Evolutionary conservation across 805 yeast species (phyloP).

Genomic region (Myxozyma lipomycoides): DNA sequence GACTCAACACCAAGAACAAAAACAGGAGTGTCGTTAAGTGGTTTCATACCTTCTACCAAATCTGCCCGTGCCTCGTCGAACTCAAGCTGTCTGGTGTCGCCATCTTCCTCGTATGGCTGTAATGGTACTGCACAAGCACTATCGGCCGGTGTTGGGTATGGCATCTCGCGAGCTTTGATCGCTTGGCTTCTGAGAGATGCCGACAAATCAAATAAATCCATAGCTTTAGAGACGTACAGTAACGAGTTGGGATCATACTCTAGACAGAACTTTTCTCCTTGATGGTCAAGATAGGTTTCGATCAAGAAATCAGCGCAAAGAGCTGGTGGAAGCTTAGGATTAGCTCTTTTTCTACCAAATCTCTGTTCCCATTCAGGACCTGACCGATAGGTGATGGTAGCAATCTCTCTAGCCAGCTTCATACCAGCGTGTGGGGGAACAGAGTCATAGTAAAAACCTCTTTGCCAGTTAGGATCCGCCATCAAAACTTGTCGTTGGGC

Average conservation of each 20-base stretch:
- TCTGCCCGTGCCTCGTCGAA: conserved; percentile 42
- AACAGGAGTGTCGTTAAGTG: conserved; percentile 59
- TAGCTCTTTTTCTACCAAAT: conserved; percentile 83
- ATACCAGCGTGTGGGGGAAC: conserved; percentile 92
- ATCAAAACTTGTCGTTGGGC: conserved; percentile 88
- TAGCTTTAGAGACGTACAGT: conserved; percentile 82
- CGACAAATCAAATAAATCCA: conserved; percentile 81
- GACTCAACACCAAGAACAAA: conserved; percentile 89
- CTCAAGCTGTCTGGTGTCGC: conserved; percentile 13
- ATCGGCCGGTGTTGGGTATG: background rate
- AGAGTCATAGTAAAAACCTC: conserved; percentile 76
- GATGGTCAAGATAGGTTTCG: conserved; percentile 90
- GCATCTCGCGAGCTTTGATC: conserved; percentile 8
- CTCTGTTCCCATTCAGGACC: conserved; percentile 97
- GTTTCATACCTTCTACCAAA: conserved; percentile 59
- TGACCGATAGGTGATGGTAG: conserved; percentile 88
- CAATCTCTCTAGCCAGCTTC: conserved; percentile 90
- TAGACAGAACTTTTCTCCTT: conserved; percentile 87
- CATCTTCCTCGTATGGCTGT: conserved; percentile 35
- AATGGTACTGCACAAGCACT: conserved; percentile 16
- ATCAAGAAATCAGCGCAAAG: conserved; percentile 89
- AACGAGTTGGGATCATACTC: conserved; percentile 90
- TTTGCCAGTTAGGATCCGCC: conserved; percentile 93
- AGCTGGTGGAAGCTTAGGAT: conserved; percentile 74
- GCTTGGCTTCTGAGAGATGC: conserved; percentile 19